Percentiles rank a stretch among this genome's conserved stretches.
phyloP scores from a whole-genome alignment of 805 yeast species.

The Schwanniomyces pseudopolymorphus region DNA sequence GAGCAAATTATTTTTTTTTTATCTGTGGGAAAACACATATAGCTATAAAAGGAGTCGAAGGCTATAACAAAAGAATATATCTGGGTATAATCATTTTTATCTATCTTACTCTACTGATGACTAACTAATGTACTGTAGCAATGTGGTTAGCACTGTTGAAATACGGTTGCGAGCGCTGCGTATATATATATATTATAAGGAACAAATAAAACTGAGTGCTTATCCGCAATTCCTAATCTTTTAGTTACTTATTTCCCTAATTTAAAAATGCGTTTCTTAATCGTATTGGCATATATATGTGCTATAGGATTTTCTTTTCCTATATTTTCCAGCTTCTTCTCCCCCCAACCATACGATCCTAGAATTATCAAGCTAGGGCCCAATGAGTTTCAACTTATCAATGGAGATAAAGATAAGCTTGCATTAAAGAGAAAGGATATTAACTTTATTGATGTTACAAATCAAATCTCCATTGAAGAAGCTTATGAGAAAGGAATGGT shows the following conservation, averaged over 20 bases:
- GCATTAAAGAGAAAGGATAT: slow-evolving; percentile 41
- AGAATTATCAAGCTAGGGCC: slow-evolving; percentile 39
- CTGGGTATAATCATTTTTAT: no score
- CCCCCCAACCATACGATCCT: slow-evolving; percentile 3
- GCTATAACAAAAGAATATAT: no score
- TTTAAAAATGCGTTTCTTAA: not conserved
- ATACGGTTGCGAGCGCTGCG: no score
- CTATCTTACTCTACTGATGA: no score
- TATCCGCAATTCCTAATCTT: not conserved
- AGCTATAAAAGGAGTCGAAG: no score
- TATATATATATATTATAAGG: no score
- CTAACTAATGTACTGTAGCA: no score
- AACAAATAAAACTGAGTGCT: no score
- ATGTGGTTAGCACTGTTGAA: no score
- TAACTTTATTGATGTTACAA: slow-evolving; percentile 66
- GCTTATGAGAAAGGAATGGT: slow-evolving; percentile 29
- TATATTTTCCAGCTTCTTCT: slow-evolving; percentile 3
- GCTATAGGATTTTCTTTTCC: slow-evolving; percentile 10
- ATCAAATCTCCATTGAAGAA: slow-evolving; percentile 35
- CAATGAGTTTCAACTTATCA: slow-evolving; percentile 25
- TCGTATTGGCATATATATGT: not conserved
- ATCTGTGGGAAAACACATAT: no score
- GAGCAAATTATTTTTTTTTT: no score
- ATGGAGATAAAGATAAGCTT: slow-evolving; percentile 35
- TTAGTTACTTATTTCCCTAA: not conserved